Conservation (phyloP, 2,329 filamentous ascomycete species). For the Fusarium oxysporum region DNA sequence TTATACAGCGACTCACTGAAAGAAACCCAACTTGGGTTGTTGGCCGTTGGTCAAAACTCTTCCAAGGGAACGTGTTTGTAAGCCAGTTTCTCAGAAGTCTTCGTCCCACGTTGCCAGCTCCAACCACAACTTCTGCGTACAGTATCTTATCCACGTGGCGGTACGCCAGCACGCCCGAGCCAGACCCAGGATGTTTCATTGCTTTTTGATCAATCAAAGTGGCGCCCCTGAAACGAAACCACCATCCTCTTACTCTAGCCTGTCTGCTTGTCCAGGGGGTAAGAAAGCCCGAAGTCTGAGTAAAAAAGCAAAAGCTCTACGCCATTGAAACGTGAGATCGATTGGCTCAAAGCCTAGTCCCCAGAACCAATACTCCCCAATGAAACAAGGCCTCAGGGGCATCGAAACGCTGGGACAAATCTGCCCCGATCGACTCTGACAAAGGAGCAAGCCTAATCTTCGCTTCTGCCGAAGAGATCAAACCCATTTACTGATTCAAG, state of each 20-base stretch:
- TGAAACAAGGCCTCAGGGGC: slow-evolving; percentile 42
- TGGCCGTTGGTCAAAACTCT: not conserved
- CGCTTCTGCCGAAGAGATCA: slow-evolving; percentile 1
- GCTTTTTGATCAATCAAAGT: slow-evolving; percentile 21
- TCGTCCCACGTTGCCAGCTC: slow-evolving; percentile 21
- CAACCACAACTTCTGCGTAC: slow-evolving; percentile 12
- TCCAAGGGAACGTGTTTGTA: slow-evolving; percentile 8
- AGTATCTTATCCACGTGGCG: slow-evolving; percentile 42
- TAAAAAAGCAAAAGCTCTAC: slow-evolving; percentile 40
- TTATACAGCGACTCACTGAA: not conserved
- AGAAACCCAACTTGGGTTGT: not conserved
- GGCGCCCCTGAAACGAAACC: slow-evolving; percentile 28
- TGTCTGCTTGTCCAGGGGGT: slow-evolving; percentile 15
- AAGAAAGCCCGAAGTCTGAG: slow-evolving; percentile 26
- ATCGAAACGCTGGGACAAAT: slow-evolving; percentile 25
- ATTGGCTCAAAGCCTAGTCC: slow-evolving; percentile 36
- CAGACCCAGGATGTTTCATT: slow-evolving; percentile 30
- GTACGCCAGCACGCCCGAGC: slow-evolving; percentile 24
- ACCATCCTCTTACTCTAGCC: slow-evolving; percentile 6
- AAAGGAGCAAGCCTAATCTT: slow-evolving; percentile 30
- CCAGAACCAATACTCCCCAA: slow-evolving; percentile 36
- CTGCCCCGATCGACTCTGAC: slow-evolving; percentile 19
- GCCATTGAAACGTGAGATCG: slow-evolving; percentile 41
- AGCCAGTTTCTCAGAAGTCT: slow-evolving; percentile 13
- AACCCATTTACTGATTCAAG: slow-evolving; percentile 7